phyloP scores from a whole-genome alignment of 1,284 basidiomycete genomes.

The Apiotrichum siamense region DNA sequence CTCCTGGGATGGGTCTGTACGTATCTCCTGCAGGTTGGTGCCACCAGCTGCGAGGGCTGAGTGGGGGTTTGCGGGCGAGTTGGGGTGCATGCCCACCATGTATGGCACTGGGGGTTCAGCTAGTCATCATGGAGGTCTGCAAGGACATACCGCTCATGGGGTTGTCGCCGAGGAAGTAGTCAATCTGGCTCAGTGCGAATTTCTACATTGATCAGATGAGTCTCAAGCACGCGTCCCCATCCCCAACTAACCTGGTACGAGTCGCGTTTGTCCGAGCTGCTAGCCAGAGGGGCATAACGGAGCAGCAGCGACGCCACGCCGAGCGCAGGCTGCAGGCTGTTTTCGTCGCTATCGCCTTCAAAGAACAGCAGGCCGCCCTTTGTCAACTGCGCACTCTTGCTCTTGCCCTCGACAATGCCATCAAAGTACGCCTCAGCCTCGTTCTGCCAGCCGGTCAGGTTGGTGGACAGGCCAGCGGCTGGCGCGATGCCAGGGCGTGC shows the following conservation, averaged over 20 bases:
- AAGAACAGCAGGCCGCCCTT: constrained; percentile 74
- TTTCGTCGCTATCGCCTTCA: constrained; percentile 67
- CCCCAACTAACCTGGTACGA: constrained; percentile 55
- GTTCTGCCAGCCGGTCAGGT: constrained; percentile 61
- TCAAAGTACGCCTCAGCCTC: constrained; percentile 75
- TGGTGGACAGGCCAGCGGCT: constrained; percentile 52
- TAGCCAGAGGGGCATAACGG: constrained; percentile 68
- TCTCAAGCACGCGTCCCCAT: constrained; percentile 15
- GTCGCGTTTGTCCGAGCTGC: constrained; percentile 55
- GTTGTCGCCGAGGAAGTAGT: constrained; percentile 78
- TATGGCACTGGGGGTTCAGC: constrained; percentile 31
- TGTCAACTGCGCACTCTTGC: constrained; percentile 55
- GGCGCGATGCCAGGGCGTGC: constrained; percentile 55
- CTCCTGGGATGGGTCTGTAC: constrained; percentile 64
- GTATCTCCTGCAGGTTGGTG: constrained; percentile 56
- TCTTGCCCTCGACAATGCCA: constrained; percentile 55
- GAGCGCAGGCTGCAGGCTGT: constrained; percentile 75
- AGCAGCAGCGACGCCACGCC: constrained; percentile 76
- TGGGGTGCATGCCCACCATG: constrained; percentile 73
- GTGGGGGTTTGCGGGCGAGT: constrained; percentile 82
- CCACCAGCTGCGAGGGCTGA: constrained; percentile 81
- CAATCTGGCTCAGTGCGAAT: constrained; percentile 53
- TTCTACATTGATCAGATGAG: background rate
- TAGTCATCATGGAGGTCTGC: background rate
- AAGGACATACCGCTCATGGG: constrained; percentile 63